Conservation (phyloP, 1,284 basidiomycete genomes). For the Sporisorium graminicola region DNA sequence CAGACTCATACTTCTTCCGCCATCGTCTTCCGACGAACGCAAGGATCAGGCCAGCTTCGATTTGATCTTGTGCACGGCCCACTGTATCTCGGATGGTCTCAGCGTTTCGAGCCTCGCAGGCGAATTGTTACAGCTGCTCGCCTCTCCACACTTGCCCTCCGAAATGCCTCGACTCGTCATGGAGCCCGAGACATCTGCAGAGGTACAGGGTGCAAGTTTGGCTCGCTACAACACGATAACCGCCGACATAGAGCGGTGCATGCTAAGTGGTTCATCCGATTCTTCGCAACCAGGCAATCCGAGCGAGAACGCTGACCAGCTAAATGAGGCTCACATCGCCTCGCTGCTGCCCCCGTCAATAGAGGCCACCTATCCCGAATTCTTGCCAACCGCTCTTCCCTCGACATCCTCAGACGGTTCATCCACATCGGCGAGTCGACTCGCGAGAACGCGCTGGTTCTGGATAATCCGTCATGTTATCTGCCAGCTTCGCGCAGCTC, state of each 20-base stretch:
- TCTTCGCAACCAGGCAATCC: not conserved
- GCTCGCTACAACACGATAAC: slow-evolving; percentile 14
- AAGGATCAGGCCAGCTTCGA: slow-evolving; percentile 23
- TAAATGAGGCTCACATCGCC: slow-evolving; percentile 8
- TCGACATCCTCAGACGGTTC: not conserved
- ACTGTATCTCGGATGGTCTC: slow-evolving; percentile 48
- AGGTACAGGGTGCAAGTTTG: slow-evolving; percentile 6
- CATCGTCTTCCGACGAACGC: not conserved
- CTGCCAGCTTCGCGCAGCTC: slow-evolving; percentile 25
- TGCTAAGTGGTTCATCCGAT: slow-evolving; percentile 18
- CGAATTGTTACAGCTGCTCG: slow-evolving; percentile 30
- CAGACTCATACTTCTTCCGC: slow-evolving; percentile 33
- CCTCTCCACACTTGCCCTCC: slow-evolving; percentile 22
- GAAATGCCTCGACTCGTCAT: slow-evolving; percentile 11
- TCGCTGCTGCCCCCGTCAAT: slow-evolving; percentile 39
- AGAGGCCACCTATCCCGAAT: slow-evolving; percentile 39
- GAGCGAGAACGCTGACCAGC: not conserved
- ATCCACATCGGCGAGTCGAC: slow-evolving; percentile 1
- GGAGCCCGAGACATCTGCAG: not conserved
- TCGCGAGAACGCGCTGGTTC: slow-evolving; percentile 44
- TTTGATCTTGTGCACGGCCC: slow-evolving; percentile 37
- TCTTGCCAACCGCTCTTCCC: no score
- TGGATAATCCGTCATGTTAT: slow-evolving; percentile 46
- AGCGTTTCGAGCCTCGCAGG: slow-evolving; percentile 37
- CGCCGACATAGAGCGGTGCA: slow-evolving; percentile 11